These are phyloP conservation scores for Nicotiana tomentosiformis DNA, from an alignment of 257 asterid genomes.

Conservation along the genomic window DNA sequence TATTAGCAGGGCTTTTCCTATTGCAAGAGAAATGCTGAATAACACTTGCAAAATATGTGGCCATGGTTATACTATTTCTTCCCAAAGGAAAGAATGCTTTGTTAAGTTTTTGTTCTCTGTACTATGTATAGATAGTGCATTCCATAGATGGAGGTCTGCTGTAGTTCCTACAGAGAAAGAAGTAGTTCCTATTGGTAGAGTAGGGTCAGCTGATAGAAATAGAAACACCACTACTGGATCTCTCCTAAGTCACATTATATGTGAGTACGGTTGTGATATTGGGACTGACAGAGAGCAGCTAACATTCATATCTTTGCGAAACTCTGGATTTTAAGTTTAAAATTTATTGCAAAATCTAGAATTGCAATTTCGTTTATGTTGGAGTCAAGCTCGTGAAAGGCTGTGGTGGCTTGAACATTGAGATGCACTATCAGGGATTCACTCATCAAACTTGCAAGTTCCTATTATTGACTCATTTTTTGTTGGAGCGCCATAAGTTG, in stretches of 20 bases:
- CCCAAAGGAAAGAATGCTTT: background rate
- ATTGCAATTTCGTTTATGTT: background rate
- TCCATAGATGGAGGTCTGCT: background rate
- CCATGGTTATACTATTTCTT: background rate
- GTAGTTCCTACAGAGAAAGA: background rate
- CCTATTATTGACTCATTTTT: background rate
- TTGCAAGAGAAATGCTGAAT: background rate
- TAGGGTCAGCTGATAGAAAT: background rate
- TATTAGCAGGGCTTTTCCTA: background rate
- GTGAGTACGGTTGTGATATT: background rate
- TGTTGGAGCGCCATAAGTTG: background rate
- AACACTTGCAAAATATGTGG: background rate
- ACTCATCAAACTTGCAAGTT: conserved; percentile 1
- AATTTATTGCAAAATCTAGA: background rate
- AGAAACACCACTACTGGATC: background rate
- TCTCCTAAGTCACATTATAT: background rate
- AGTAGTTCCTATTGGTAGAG: background rate
- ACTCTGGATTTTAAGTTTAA: background rate
- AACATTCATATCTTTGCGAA: background rate
- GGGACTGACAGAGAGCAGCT: background rate
- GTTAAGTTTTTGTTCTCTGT: background rate
- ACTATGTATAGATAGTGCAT: background rate
- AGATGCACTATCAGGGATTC: background rate
- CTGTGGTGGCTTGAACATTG: background rate
- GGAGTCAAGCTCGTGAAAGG: background rate